phyloP scores from a whole-genome alignment of 2,329 filamentous ascomycete genomes.

The Xylaria arbuscula region DNA sequence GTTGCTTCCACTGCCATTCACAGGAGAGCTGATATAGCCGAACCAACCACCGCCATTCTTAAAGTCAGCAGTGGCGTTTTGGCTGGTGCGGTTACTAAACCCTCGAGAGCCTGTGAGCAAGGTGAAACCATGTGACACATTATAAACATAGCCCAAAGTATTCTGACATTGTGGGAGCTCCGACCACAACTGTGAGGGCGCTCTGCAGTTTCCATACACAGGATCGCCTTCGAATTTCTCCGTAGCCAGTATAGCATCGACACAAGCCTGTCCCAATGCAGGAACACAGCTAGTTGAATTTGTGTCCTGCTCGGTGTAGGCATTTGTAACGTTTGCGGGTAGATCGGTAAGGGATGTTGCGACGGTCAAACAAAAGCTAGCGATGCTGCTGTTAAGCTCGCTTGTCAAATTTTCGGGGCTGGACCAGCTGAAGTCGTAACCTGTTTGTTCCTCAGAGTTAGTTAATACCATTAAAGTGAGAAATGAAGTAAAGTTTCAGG shows the following conservation, averaged over 20 bases:
- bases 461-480: too few relatives aligned
- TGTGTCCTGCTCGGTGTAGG: background rate
- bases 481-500: too few relatives aligned
- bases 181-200: background rate
- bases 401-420: background rate
- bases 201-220: background rate
- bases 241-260: background rate
- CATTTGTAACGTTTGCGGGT: background rate
- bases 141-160: background rate
- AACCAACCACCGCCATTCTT: background rate
- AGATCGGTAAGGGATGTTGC: background rate
- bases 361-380: background rate
- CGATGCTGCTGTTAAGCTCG: background rate
- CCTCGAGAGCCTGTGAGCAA: background rate
- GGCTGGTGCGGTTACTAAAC: background rate
- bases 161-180: background rate
- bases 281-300: background rate
- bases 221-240: background rate
- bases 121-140: background rate
- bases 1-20: background rate
- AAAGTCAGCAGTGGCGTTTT: background rate
- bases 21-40: background rate
- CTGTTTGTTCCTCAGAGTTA: too few relatives aligned
- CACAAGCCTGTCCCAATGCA: background rate
- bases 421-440: background rate